phyloP scores from a whole-genome alignment of 768 basidiomycete genomes.

The Phanerochaete carnosa region DNA sequence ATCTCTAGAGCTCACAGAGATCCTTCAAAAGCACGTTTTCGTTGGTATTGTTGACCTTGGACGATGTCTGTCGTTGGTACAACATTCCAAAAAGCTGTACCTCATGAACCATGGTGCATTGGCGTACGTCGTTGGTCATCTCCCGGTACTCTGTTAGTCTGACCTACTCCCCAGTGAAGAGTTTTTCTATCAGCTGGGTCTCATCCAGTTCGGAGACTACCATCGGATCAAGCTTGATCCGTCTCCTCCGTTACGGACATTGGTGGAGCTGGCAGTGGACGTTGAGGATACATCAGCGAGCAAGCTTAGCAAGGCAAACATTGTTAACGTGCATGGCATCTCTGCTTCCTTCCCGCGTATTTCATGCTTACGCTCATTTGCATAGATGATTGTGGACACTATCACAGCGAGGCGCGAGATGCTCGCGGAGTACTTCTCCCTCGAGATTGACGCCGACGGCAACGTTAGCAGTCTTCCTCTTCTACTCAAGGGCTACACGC shows the following conservation, averaged over 20 bases:
- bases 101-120: constrained; percentile 82
- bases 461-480: constrained; percentile 76
- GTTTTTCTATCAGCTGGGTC: constrained; percentile 89
- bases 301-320: constrained; percentile 53
- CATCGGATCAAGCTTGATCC: constrained; percentile 79
- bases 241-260: constrained; percentile 63
- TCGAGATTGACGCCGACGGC: constrained; percentile 66
- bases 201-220: constrained; percentile 88
- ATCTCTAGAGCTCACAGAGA: constrained; percentile 71
- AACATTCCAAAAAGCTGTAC: constrained; percentile 86
- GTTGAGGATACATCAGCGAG: constrained; percentile 53
- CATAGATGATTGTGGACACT: constrained; percentile 61
- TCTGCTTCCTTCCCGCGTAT: background rate
- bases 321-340: constrained; percentile 63
- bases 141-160: background rate
- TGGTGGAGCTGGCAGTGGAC: constrained; percentile 78
- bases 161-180: constrained; percentile 65
- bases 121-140: constrained; percentile 51
- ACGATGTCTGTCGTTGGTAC: constrained; percentile 76
- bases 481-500: constrained; percentile 82
- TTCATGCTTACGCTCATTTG: background rate
- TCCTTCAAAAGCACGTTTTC: constrained; percentile 84
- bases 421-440: constrained; percentile 89
- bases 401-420: constrained; percentile 68
- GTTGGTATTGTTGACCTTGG: constrained; percentile 85